These are phyloP conservation scores for Ramularia collo-cygni DNA, from an alignment of 2,329 filamentous ascomycete genomes.

Conservation along the genomic window DNA sequence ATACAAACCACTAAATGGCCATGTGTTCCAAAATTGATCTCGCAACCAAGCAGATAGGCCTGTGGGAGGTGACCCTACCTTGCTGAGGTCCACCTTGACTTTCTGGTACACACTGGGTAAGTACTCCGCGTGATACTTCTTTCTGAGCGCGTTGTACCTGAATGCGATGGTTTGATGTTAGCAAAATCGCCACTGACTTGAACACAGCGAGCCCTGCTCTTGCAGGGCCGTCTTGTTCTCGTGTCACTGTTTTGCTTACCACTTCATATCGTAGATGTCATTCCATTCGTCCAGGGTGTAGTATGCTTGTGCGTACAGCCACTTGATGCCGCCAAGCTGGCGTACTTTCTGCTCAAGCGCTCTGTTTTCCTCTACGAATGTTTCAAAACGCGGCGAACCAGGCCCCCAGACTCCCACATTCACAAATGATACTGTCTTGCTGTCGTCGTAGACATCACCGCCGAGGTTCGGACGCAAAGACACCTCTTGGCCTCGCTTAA, in stretches of 20 bases:
- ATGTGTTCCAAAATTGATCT: constrained; percentile 11
- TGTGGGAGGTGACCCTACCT: constrained; percentile 1
- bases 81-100: constrained; percentile 44
- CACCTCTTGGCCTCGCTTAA: constrained; percentile 22
- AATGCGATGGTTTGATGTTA: no score
- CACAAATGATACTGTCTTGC: constrained; percentile 31
- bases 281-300: constrained; percentile 69
- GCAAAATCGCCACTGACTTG: no score
- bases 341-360: constrained; percentile 62
- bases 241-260: no score
- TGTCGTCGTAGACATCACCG: constrained; percentile 5
- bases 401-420: constrained; percentile 73
- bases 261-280: constrained; percentile 52
- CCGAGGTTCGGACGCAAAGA: constrained; percentile 14
- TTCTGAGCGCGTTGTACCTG: constrained; percentile 53
- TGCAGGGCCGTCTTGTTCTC: no score
- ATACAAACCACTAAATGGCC: constrained; percentile 18
- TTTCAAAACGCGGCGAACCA: constrained; percentile 47
- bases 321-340: constrained; percentile 71
- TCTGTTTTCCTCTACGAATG: constrained; percentile 65
- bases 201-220: no score
- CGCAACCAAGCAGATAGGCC: constrained; percentile 11
- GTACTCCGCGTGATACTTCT: constrained; percentile 55
- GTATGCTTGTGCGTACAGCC: constrained; percentile 81
- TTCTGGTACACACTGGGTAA: constrained; percentile 67